Evolutionary conservation across 2,329 filamentous ascomycete species (phyloP).

Genomic region (Sarocladiaceae sp.): DNA sequence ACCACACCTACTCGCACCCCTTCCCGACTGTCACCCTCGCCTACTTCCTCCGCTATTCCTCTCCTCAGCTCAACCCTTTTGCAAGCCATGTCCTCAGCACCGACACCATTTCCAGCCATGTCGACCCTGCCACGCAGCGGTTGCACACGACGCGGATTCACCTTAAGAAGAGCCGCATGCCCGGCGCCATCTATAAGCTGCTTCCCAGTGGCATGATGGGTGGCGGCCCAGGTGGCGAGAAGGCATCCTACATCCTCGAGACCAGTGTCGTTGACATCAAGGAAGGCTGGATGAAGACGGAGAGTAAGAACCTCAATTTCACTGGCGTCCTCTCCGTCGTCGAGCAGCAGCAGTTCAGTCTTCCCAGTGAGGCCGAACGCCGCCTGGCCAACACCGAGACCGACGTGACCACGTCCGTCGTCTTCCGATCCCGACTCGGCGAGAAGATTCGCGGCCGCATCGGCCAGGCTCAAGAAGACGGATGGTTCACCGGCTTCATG

Average conservation of each 20-base stretch:
- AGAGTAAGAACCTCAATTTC: constrained; percentile 76
- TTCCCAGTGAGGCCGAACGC: constrained; percentile 23
- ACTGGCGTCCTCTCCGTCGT: constrained; percentile 73
- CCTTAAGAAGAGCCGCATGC: constrained; percentile 74
- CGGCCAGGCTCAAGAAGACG: constrained; percentile 38
- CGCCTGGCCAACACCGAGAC: constrained; percentile 38
- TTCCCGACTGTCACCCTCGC: constrained; percentile 82
- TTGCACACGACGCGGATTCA: constrained; percentile 75
- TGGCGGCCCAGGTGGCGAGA: constrained; percentile 51
- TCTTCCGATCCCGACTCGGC: constrained; percentile 65
- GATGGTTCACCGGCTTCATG: constrained; percentile 47
- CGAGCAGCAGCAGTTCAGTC: constrained; percentile 64
- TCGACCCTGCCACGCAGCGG: constrained; percentile 67
- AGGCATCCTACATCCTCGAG: constrained; percentile 75
- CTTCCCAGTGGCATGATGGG: constrained; percentile 65
- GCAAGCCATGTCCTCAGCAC: constrained; percentile 75
- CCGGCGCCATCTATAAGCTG: constrained; percentile 67
- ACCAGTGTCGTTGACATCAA: constrained; percentile 72
- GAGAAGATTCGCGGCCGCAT: constrained; percentile 56
- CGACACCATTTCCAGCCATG: constrained; percentile 69
- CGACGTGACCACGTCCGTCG: constrained; percentile 66
- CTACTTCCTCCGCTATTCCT: constrained; percentile 83
- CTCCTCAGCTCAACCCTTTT: constrained; percentile 66
- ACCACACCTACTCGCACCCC: constrained; percentile 70
- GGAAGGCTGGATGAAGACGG: constrained; percentile 76